Conservation (phyloP, 129 eudicot genomes). For the Flaveria linearis region DNA sequence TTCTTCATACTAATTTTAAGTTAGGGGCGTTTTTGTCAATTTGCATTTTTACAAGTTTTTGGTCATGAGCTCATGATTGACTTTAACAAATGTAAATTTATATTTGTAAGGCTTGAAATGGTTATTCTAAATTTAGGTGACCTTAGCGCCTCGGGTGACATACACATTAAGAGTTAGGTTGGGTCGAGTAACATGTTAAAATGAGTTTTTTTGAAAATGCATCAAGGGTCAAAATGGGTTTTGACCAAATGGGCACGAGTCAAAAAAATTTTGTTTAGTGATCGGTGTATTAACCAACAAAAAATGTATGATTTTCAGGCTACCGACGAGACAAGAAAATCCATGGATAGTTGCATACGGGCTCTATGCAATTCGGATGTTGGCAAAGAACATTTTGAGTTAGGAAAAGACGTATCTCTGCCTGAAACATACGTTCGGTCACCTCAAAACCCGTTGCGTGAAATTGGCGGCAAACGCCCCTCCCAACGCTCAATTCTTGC, state of each 20-base stretch:
- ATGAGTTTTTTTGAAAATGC: neutral
- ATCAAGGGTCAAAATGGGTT: neutral
- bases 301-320: slow-evolving; percentile 45
- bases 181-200: neutral
- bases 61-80: neutral
- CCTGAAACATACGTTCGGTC: slow-evolving; percentile 65
- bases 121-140: neutral
- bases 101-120: neutral
- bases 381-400: slow-evolving; percentile 57
- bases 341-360: slow-evolving; percentile 57
- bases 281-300: neutral
- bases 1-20: neutral
- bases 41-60: neutral
- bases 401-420: slow-evolving; percentile 85
- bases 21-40: neutral
- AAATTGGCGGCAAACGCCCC: slow-evolving; percentile 60
- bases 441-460: slow-evolving; percentile 42
- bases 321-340: slow-evolving; percentile 54
- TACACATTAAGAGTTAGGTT: too few species aligned
- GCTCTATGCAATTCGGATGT: slow-evolving; percentile 84
- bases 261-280: neutral
- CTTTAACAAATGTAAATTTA: neutral
- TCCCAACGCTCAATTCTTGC: slow-evolving; percentile 59
- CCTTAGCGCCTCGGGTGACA: neutral
- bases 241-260: neutral